Evolutionary conservation across 2,329 filamentous ascomycete species (phyloP).

Genomic region (Hymenoscyphus scutula): DNA sequence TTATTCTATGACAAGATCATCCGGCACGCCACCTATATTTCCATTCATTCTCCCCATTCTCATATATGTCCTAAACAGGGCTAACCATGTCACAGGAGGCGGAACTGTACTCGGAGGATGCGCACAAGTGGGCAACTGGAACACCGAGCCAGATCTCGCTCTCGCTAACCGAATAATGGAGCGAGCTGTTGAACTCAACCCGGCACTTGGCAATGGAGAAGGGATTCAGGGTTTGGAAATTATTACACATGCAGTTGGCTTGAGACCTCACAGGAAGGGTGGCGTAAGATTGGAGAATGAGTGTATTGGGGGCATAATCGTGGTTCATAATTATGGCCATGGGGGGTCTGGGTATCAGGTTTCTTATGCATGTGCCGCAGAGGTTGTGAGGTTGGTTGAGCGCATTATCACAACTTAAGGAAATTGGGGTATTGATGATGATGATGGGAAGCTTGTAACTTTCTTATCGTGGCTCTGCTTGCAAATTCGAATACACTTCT

Average conservation of each 20-base stretch:
- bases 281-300: slow-evolving; percentile 64
- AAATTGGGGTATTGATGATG: no score
- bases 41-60: background rate
- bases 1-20: slow-evolving; percentile 59
- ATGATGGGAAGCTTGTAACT: no score
- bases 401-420: slow-evolving; percentile 44
- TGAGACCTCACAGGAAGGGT: slow-evolving; percentile 59
- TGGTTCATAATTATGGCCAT: slow-evolving; percentile 63
- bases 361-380: slow-evolving; percentile 67
- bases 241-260: slow-evolving; percentile 64
- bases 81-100: slow-evolving; percentile 59
- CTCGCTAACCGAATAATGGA: slow-evolving; percentile 67
- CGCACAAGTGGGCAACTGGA: slow-evolving; percentile 64
- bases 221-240: slow-evolving; percentile 62
- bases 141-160: slow-evolving; percentile 60
- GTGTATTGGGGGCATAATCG: slow-evolving; percentile 50
- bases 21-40: background rate
- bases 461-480: no score
- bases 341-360: slow-evolving; percentile 61
- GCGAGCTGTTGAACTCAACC: slow-evolving; percentile 54
- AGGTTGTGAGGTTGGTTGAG: slow-evolving; percentile 63
- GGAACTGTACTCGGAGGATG: slow-evolving; percentile 67
- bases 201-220: slow-evolving; percentile 51
- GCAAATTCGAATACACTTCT: no score
- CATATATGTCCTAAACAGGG: background rate